Base-by-base conservation (phyloP, 176 grass and related monocot species). In the Triticum urartu region DNA sequence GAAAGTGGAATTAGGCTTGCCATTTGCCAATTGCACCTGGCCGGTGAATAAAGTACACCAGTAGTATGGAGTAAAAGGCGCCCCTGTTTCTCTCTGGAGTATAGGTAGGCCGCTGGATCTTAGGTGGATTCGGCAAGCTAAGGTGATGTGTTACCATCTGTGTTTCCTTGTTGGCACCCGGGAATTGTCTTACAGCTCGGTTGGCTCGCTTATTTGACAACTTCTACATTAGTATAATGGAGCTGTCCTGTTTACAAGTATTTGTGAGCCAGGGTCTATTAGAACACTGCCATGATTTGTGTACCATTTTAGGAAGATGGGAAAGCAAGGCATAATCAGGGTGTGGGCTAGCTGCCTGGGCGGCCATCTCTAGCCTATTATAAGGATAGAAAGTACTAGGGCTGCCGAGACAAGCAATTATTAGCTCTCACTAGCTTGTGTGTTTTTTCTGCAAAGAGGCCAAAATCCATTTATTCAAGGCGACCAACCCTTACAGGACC, bases 201-300 rank as follows among this genome's bases (percentile, higher is more conserved):
- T 72, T 70, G 8, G 20, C 2, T 32, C 48, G 59, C 58, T 67
- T 42, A 5, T n/a, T 17, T 26, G 11, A 79, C 85, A 76, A 72
- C 40, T 67, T 68, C 20, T 40, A 9, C 24, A 58, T 32, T 7
- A 47, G 43, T 47, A 36, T 70, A 18, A 26, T 70, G 38, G n/a
- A 78, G 39, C 5, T 72, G 48, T 35, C 33, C 18, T 72, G 50
- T 84, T 79, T 54, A 72, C 21, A 72, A 72, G 30, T 63, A 38
- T 84, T 84, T 89, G 56, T 30, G 10, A 4, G 2, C 10, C 11
- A 35, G 25, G 45, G 56, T 81, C 39, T 79, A 88, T 67, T 84
- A 33, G 11, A 42, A 32, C 40, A 3, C 61, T 67, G 54, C 32
- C 61, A 32, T 84, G 56, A 65, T 40, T 24, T 21, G 65, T 72